Evolutionary conservation across 345 rosid species (phyloP), one percentile per base, ranked within the genome.

Genomic region (Dimocarpus longan): DNA sequence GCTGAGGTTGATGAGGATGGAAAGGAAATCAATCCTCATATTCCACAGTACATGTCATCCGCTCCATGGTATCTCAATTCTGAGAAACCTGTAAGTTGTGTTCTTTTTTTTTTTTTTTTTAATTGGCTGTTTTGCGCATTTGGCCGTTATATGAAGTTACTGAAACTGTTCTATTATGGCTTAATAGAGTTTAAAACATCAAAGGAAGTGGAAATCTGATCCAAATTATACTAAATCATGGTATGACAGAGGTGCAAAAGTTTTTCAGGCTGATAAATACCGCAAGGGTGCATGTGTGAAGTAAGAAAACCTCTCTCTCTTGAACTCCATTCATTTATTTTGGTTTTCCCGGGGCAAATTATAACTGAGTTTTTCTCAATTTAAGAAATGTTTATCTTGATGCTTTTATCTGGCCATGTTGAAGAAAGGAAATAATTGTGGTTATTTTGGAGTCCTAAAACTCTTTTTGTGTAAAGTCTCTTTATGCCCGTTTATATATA

Each of bases 161-260:
- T 76, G 60, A 83, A 22, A 28, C 46, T 6, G 32, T 42, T 46
- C 8, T 65, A 37, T 50, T 32, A 10, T 65, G 63, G 65, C 1
- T 66, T 65, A 8, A 60, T 70, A 90, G 91, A 91, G 93, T 79
- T 88, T 90, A 80, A 93, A 90, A 85, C 97, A 93, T 91, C 97
- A 91, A 88, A 85, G 95, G 89, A 93, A 93, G 50, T 90, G 93
- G 97, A 91, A 90, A 72, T 87, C 92, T 21, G 93, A 93, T 78
- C 97, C 95, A 21, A 89, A 93, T 70, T 93, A 91, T 84, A 87
- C 97, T 1, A 89, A 90, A 73, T 87, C 92, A 13, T 91, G 97
- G 93, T 90, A 91, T 68, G 93, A 90, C 43, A 84, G 93, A 80
- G 92, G 93, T 60, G 97, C 95, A 3, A 91, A 91, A 74, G 77